A percentile compares a stretch with the other conserved stretches of the same genome.
These are phyloP conservation scores for Cladophialophora chaetospira DNA, from an alignment of 2,329 filamentous ascomycete species.

Conservation along the genomic window DNA sequence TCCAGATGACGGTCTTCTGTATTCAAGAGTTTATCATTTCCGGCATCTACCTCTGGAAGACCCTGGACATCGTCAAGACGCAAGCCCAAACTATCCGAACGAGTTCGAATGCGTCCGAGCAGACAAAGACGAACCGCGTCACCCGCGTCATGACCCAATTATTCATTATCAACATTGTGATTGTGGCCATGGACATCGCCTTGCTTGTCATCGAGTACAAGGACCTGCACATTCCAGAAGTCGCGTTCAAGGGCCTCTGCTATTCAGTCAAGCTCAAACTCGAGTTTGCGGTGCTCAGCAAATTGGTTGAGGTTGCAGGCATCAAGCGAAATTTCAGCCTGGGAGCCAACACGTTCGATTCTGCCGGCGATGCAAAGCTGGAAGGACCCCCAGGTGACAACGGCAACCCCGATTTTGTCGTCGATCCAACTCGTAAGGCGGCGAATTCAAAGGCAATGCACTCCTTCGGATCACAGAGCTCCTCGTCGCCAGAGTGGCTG, in stretches of 20 bases:
- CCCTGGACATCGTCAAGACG: conserved; percentile 52
- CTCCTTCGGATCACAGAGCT: background rate
- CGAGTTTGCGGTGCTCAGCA: conserved; percentile 52
- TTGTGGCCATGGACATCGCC: conserved; percentile 49
- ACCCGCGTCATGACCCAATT: conserved; percentile 53
- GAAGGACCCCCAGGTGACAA: too few relatives aligned
- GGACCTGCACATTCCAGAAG: conserved; percentile 49
- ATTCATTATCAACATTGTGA: conserved; percentile 51
- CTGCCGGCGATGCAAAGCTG: background rate
- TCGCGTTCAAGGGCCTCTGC: conserved; percentile 49
- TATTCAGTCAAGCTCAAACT: conserved; percentile 54
- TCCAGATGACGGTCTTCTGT: conserved; percentile 59
- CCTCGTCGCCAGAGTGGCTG: conserved; percentile 15
- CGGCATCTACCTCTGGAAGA: conserved; percentile 54
- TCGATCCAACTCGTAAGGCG: background rate
- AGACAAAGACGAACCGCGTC: conserved; percentile 44
- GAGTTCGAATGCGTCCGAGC: background rate
- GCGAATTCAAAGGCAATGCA: background rate
- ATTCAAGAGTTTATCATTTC: conserved; percentile 50
- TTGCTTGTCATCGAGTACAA: conserved; percentile 48
- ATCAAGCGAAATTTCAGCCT: conserved; percentile 4
- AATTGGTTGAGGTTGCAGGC: conserved; percentile 39
- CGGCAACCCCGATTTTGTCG: background rate
- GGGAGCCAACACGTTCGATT: background rate
- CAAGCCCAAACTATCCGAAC: background rate